These are phyloP conservation scores for Luffa acutangula DNA, from an alignment of 306 rosid genomes.

Conservation along the genomic window DNA sequence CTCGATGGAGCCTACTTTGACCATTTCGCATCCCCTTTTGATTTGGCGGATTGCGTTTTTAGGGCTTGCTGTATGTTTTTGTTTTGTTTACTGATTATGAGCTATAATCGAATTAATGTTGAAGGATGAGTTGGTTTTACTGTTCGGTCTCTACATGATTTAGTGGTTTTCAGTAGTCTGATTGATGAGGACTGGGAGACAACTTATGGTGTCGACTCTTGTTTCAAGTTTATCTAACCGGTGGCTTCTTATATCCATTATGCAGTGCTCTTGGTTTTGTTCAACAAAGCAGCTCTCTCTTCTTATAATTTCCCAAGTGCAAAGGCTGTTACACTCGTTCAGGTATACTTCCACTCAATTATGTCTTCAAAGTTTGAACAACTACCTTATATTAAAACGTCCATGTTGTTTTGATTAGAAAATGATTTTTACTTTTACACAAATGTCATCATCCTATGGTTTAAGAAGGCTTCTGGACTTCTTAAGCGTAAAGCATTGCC, in stretches of 20 bases:
- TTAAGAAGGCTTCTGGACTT: neutral
- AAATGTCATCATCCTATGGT: neutral
- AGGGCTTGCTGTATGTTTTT: neutral
- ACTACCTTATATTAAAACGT: neutral
- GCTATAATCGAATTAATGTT: neutral
- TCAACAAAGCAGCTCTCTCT: constrained; percentile 95
- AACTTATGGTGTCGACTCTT: neutral
- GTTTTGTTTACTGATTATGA: neutral
- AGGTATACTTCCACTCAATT: constrained; percentile 34
- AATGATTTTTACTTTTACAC: neutral
- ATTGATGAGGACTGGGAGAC: neutral
- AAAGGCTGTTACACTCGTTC: constrained; percentile 83
- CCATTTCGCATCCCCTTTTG: too few relatives aligned
- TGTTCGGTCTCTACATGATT: neutral
- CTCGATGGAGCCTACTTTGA: too few relatives aligned
- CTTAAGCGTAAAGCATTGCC: neutral
- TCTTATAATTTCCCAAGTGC: constrained; percentile 75
- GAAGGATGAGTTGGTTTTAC: neutral
- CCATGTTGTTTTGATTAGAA: neutral
- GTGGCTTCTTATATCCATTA: neutral
- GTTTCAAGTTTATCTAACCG: constrained; percentile 1
- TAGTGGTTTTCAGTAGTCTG: neutral
- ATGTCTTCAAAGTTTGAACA: neutral
- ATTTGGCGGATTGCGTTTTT: too few relatives aligned
- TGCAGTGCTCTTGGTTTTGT: constrained; percentile 79